Evolutionary conservation across 768 basidiomycete genomes (phyloP), one percentile per base, ranked within the genome.

Genomic region (Boletus reticuloceps): DNA sequence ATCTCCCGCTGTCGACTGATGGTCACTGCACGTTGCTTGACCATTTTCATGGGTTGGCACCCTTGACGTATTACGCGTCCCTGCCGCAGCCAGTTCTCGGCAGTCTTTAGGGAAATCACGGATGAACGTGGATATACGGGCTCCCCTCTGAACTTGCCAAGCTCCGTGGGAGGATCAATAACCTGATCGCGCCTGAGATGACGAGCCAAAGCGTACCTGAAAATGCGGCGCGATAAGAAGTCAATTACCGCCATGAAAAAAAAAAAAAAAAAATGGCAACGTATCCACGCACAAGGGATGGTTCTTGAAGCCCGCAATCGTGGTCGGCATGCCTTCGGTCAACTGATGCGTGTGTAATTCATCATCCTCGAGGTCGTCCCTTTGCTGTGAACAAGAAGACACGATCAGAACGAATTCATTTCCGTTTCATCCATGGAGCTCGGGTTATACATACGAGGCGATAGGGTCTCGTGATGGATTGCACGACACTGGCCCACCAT

Each of bases 21-120:
- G 0, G 97, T 98, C 42, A 84, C 83, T 6, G 91, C 86, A 12
- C 91, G 82, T 68, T 86, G 78, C 72, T 97, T 98, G 58, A 91
- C 85, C 79, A 84, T 83, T 74, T 98, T 98, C 73, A 96, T 77
- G 12, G 96, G 89, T 63, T 95, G 91, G 63, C 83, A 82, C 13
- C 87, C 88, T 47, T 81, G 77, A 59, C 80, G 81, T 58, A 98
- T 77, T 52, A 74, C 74, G 44, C 93, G 80, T 1, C 97, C 97
- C 52, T 83, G 79, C 9, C 95, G 83, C 85, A 96, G 87, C 94
- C 94, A 99, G 63, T 89, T 95, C 71, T 98, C 97, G 31, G 89
- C 82, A 11, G 91, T 89, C 74, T 95, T 96, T 46, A 98, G 82
- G 6, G 83, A 72, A n/a, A 95, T 76, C 14, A 99, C 90, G 40